phyloP scores from a whole-genome alignment of 2,329 filamentous ascomycete genomes.

The Aspergillus proliferans region DNA sequence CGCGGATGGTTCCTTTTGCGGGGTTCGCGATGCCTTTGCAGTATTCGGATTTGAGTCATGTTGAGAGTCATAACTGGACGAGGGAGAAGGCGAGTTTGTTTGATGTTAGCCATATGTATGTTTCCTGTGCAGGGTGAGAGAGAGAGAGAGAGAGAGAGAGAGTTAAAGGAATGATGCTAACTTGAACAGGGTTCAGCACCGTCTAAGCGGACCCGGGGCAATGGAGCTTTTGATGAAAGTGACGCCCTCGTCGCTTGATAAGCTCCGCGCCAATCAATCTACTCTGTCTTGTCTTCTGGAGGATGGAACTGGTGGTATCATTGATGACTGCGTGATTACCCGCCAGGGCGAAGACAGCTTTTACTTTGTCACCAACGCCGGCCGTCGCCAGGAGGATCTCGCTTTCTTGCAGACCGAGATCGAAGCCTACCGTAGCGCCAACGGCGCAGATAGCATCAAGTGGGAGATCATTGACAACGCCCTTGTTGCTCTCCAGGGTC shows the following conservation, averaged over 20 bases:
- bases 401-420: conserved; percentile 69
- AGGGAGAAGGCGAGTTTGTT: conserved; percentile 83
- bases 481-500: conserved; percentile 84
- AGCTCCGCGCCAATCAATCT: conserved; percentile 61
- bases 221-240: conserved; percentile 75
- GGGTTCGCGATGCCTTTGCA: conserved; percentile 90
- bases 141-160: no score
- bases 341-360: conserved; percentile 67
- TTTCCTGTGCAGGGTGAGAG: not conserved
- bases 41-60: conserved; percentile 70
- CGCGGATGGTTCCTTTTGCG: conserved; percentile 95
- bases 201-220: conserved; percentile 73
- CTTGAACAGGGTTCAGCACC: conserved; percentile 63
- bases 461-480: conserved; percentile 71
- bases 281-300: conserved; percentile 81
- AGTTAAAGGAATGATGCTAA: not conserved
- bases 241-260: conserved; percentile 67
- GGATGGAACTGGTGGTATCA: conserved; percentile 76
- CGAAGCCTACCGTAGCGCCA: conserved; percentile 50
- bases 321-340: conserved; percentile 90
- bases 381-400: conserved; percentile 81
- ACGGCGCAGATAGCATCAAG: conserved; percentile 49
- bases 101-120: conserved; percentile 92
- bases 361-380: conserved; percentile 94
- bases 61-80: conserved; percentile 85